phyloP scores from a whole-genome alignment of 306 rosid genomes.

The apple (Malus domestica) region DNA sequence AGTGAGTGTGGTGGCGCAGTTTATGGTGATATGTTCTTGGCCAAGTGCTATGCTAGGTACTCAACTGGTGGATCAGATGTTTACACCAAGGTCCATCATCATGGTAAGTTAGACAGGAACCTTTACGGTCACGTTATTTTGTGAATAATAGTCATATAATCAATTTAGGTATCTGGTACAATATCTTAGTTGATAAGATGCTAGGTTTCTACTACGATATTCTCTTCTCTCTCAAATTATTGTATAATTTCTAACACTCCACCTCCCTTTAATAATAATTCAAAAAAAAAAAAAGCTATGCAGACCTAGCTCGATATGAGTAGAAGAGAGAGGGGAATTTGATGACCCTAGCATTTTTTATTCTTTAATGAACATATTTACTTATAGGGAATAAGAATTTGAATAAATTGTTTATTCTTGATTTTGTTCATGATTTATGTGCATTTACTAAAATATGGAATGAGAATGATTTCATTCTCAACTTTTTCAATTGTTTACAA shows the following conservation, averaged over 20 bases:
- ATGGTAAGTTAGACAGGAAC: conserved; percentile 27
- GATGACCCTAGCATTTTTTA: not conserved
- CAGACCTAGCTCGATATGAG: no score
- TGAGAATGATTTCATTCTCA: not conserved
- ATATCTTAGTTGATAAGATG: no score
- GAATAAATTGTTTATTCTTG: not conserved
- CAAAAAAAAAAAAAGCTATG: no score
- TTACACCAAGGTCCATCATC: conserved; percentile 36
- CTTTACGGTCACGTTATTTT: not conserved
- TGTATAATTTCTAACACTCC: no score
- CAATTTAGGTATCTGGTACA: no score
- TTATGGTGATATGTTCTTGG: conserved; percentile 69
- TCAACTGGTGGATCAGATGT: conserved; percentile 41
- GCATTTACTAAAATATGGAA: not conserved
- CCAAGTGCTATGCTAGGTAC: conserved; percentile 67
- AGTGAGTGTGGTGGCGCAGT: conserved; percentile 53
- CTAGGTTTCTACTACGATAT: no score
- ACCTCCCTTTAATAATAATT: no score
- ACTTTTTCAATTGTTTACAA: no score
- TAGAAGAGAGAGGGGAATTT: not conserved
- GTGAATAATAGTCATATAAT: not conserved
- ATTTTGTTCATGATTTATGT: not conserved
- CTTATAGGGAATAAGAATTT: not conserved
- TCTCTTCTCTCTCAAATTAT: no score
- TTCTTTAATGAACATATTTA: not conserved